These are phyloP conservation scores for Kazachstania africana DNA, from an alignment of 805 yeast species.

Conservation along the genomic window DNA sequence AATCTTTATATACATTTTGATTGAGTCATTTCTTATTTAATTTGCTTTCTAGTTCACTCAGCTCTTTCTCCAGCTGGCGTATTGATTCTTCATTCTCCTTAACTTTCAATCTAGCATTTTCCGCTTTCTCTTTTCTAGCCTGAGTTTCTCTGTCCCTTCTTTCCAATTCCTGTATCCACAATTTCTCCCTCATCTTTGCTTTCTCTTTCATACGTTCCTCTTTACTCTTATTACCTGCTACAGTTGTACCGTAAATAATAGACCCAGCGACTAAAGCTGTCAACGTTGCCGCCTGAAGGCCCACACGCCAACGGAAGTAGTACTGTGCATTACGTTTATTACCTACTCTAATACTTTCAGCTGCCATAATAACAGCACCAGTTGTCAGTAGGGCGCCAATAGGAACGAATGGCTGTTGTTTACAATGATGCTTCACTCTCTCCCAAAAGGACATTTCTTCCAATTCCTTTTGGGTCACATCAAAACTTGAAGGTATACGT, in stretches of 20 bases:
- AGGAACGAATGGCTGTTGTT: slow-evolving; percentile 85
- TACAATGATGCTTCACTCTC: slow-evolving; percentile 49
- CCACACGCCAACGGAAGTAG: slow-evolving; percentile 86
- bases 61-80: slow-evolving; percentile 15
- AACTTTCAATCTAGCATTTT: slow-evolving; percentile 37
- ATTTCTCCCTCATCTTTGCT: slow-evolving; percentile 71
- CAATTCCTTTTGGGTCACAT: slow-evolving; percentile 1
- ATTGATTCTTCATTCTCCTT: slow-evolving; percentile 28
- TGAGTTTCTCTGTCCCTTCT: slow-evolving; percentile 69
- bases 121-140: slow-evolving; percentile 57
- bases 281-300: slow-evolving; percentile 71
- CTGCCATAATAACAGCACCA: slow-evolving; percentile 72
- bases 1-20: too few relatives aligned
- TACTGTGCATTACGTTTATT: slow-evolving; percentile 66
- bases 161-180: slow-evolving; percentile 88
- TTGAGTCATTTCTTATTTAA: too few relatives aligned
- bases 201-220: slow-evolving; percentile 62
- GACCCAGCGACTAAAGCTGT: slow-evolving; percentile 79
- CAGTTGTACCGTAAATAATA: slow-evolving; percentile 44
- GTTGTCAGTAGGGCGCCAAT: slow-evolving; percentile 68
- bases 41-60: slow-evolving; percentile 18
- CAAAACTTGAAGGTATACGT: slow-evolving; percentile 21
- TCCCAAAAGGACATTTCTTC: slow-evolving; percentile 9
- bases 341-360: slow-evolving; percentile 61
- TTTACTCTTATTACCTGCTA: slow-evolving; percentile 35